Conservation (phyloP, 306 rosid genomes). For the Mimosa bimucronata region DNA sequence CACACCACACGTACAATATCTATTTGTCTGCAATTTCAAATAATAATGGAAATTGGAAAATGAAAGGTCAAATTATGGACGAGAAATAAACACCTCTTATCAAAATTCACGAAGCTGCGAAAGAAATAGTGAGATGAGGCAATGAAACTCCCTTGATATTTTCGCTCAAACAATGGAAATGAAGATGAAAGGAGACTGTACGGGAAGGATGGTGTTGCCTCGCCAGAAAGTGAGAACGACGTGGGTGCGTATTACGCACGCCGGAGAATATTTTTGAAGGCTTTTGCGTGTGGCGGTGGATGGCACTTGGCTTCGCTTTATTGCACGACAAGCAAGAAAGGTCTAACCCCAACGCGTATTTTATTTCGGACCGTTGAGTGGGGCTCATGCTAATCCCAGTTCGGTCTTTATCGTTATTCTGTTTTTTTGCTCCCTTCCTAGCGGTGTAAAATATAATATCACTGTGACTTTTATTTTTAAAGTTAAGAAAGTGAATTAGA, state of each 20-base stretch:
- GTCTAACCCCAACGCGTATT: not conserved
- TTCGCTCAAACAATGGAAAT: not conserved
- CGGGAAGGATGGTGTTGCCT: too few relatives aligned
- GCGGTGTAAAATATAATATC: too few relatives aligned
- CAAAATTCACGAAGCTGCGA: not conserved
- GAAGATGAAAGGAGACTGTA: not conserved
- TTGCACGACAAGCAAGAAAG: not conserved
- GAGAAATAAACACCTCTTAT: not conserved
- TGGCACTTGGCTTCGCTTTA: not conserved
- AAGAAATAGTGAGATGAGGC: not conserved
- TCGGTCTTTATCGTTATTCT: not conserved
- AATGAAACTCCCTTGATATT: not conserved
- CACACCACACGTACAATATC: constrained; percentile 3
- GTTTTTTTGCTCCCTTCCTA: too few relatives aligned
- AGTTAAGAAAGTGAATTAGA: too few relatives aligned
- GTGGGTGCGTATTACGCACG: constrained; percentile 14
- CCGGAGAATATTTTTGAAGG: not conserved
- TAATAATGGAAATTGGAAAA: not conserved
- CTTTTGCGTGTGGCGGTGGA: not conserved
- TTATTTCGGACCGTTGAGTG: not conserved
- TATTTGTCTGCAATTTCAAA: not conserved
- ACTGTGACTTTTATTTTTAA: too few relatives aligned
- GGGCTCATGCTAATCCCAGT: not conserved
- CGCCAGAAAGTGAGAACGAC: too few relatives aligned
- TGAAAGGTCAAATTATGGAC: not conserved